These are phyloP conservation scores for Sclerotinia glacialis DNA, from an alignment of 2,329 filamentous ascomycete genomes.

Conservation along the genomic window DNA sequence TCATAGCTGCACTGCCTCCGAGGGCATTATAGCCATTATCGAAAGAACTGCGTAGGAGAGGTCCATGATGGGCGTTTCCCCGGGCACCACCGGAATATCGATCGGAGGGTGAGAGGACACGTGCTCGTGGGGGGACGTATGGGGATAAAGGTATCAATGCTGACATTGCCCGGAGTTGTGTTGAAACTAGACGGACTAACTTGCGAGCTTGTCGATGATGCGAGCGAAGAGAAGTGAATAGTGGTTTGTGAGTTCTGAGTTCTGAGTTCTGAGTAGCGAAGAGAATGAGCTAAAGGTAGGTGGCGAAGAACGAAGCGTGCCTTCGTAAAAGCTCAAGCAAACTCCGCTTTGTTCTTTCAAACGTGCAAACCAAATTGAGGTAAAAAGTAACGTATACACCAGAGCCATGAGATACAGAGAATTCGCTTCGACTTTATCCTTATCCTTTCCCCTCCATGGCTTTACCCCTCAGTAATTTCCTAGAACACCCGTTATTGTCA, in stretches of 20 bases:
- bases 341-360: neutral
- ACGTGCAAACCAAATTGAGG: neutral
- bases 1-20: neutral
- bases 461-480: constrained; percentile 10
- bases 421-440: constrained; percentile 18
- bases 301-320: neutral
- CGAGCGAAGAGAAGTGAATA: neutral
- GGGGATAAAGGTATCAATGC: constrained; percentile 19
- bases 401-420: constrained; percentile 2
- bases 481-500: constrained; percentile 9
- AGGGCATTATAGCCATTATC: constrained; percentile 15
- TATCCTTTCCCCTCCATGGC: neutral
- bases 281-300: neutral
- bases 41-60: constrained; percentile 14
- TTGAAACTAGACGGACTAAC: neutral
- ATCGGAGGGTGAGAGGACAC: constrained; percentile 15
- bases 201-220: neutral
- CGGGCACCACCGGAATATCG: constrained; percentile 11
- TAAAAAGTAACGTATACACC: constrained; percentile 19
- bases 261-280: neutral
- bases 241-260: neutral
- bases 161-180: constrained; percentile 15
- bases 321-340: neutral
- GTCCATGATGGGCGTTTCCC: constrained; percentile 8
- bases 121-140: constrained; percentile 19